These are phyloP conservation scores for Mortierella sp. DNA, from an alignment of 371 early-diverging fungal genomes.

Conservation along the genomic window DNA sequence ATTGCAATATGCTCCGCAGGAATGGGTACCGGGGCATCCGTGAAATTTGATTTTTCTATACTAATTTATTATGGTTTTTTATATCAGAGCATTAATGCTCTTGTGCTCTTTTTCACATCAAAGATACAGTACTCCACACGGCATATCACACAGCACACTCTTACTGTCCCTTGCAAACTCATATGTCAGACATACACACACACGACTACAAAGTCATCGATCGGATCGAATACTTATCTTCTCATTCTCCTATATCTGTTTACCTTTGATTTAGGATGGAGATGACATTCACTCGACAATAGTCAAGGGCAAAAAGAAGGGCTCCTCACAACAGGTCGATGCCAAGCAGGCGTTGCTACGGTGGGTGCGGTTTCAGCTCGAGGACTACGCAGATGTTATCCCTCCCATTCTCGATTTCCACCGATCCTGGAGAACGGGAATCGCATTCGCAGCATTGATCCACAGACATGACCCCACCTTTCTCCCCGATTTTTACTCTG, in stretches of 20 bases:
- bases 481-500: conserved; percentile 65
- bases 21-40: not conserved
- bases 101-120: conserved; percentile 1
- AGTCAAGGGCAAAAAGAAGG: conserved; percentile 38
- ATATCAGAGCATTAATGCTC: conserved; percentile 7
- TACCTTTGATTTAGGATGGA: conserved; percentile 12
- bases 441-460: conserved; percentile 72
- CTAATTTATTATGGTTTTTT: conserved; percentile 24
- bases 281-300: conserved; percentile 7
- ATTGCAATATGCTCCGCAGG: too few relatives aligned
- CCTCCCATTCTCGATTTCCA: conserved; percentile 67
- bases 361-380: conserved; percentile 71
- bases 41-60: conserved; percentile 3
- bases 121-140: not conserved
- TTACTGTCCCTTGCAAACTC: too few relatives aligned
- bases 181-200: too few relatives aligned
- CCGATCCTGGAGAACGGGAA: conserved; percentile 74
- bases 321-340: conserved; percentile 58
- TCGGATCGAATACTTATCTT: too few relatives aligned
- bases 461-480: conserved; percentile 72
- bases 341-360: conserved; percentile 61
- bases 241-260: not conserved
- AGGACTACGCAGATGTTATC: conserved; percentile 69
- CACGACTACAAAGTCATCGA: too few relatives aligned
- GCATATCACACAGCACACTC: not conserved